These are phyloP conservation scores for Solanum neorickii DNA, from an alignment of 257 asterid species.

Conservation along the genomic window DNA sequence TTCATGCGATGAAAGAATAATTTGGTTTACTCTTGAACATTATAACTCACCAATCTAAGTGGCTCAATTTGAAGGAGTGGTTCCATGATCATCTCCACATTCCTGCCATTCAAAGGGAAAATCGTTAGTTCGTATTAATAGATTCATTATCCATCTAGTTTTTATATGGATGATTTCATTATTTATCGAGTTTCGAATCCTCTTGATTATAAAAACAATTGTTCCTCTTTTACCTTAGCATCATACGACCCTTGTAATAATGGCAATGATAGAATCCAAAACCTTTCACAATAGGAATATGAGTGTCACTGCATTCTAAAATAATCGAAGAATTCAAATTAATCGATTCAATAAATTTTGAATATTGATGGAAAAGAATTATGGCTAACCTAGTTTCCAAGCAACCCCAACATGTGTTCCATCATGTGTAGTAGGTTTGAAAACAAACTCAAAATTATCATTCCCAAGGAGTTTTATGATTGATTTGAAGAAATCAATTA, in stretches of 20 bases:
- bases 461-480: constrained; percentile 36
- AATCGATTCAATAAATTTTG: not conserved
- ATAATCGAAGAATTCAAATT: not conserved
- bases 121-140: not conserved
- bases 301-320: constrained; percentile 41
- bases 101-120: constrained; percentile 12
- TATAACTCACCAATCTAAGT: constrained; percentile 42
- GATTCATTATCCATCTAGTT: not conserved
- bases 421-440: constrained; percentile 40
- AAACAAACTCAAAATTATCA: constrained; percentile 35
- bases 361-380: not conserved
- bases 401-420: constrained; percentile 53
- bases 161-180: not conserved
- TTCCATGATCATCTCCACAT: constrained; percentile 58
- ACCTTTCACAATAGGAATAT: constrained; percentile 52
- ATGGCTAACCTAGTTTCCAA: constrained; percentile 53
- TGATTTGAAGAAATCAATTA: constrained; percentile 41
- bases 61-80: constrained; percentile 52
- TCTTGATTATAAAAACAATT: not conserved
- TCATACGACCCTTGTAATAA: constrained; percentile 46
- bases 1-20: not conserved
- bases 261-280: constrained; percentile 57
- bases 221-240: constrained; percentile 24
- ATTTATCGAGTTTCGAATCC: not conserved
- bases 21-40: not conserved